Evolutionary conservation across 2,329 filamentous ascomycete species (phyloP).

Genomic region (Colletotrichum cereale): DNA sequence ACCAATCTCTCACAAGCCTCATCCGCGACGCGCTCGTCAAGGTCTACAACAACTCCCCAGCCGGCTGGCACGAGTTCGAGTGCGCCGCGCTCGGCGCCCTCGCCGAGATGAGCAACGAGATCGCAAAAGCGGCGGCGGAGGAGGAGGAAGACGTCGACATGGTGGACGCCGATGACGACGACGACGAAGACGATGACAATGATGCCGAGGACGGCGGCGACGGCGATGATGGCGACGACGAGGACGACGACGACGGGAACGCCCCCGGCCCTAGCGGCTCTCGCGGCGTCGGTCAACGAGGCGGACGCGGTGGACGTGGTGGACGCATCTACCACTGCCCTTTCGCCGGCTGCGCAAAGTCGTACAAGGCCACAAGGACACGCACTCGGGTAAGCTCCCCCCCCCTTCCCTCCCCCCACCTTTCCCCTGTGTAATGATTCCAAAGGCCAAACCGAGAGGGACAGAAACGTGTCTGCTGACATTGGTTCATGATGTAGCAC

Average conservation of each 20-base stretch:
- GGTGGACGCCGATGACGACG: neutral
- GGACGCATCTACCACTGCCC: neutral
- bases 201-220: neutral
- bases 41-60: neutral
- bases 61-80: conserved; percentile 1
- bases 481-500: neutral
- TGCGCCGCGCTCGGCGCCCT: neutral
- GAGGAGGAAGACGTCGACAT: neutral
- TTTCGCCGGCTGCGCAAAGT: neutral
- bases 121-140: neutral
- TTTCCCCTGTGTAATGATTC: neutral
- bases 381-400: neutral
- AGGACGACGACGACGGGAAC: neutral
- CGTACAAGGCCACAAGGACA: neutral
- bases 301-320: too few relatives aligned
- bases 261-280: neutral
- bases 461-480: neutral
- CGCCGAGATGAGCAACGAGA: neutral
- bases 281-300: neutral
- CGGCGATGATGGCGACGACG: neutral
- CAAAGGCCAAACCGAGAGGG: neutral
- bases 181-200: neutral
- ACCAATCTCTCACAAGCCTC: neutral
- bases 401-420: too few relatives aligned
- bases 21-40: neutral